A percentile compares a stretch with the other conserved stretches of the same genome.
Evolutionary conservation across 352 stramenopile species (phyloP).

Genomic region (Blastocystis sp.): DNA sequence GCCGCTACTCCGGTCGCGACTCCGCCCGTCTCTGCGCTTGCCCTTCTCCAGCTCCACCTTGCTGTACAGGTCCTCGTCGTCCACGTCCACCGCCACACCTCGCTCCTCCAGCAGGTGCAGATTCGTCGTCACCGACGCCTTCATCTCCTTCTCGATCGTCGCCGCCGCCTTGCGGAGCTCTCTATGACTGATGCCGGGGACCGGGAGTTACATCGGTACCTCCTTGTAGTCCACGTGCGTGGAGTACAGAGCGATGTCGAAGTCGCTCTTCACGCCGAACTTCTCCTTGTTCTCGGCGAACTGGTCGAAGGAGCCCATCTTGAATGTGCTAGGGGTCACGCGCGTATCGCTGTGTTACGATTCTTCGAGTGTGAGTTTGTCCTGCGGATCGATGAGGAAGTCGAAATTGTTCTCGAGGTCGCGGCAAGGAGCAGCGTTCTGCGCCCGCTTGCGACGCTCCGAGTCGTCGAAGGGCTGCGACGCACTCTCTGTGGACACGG

Average conservation of each 20-base stretch:
- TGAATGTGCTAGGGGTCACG: conserved; percentile 5
- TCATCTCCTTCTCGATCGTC: conserved; percentile 41
- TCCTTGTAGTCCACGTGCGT: conserved; percentile 42
- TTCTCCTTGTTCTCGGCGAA: conserved; percentile 61
- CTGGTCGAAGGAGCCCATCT: conserved; percentile 65
- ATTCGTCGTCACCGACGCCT: conserved; percentile 22
- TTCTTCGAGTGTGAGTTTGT: conserved; percentile 13
- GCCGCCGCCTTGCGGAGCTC: conserved; percentile 24
- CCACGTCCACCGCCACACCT: conserved; percentile 10
- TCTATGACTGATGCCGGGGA: background rate
- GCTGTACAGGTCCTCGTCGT: conserved; percentile 70
- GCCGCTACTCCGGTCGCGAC: background rate
- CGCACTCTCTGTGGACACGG: background rate
- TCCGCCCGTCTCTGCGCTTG: background rate
- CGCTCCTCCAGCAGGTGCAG: conserved; percentile 62
- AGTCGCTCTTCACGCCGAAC: conserved; percentile 54
- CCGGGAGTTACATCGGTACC: background rate
- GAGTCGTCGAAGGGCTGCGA: conserved; percentile 41
- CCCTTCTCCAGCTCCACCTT: background rate
- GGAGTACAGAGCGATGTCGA: conserved; percentile 66
- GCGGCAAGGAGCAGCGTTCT: background rate
- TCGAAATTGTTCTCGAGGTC: conserved; percentile 57
- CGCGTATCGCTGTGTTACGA: background rate
- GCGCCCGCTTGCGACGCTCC: conserved; percentile 16
- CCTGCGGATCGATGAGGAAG: conserved; percentile 8